phyloP scores from a whole-genome alignment of 441 rosid genomes.

The Flueggea neowawraea region DNA sequence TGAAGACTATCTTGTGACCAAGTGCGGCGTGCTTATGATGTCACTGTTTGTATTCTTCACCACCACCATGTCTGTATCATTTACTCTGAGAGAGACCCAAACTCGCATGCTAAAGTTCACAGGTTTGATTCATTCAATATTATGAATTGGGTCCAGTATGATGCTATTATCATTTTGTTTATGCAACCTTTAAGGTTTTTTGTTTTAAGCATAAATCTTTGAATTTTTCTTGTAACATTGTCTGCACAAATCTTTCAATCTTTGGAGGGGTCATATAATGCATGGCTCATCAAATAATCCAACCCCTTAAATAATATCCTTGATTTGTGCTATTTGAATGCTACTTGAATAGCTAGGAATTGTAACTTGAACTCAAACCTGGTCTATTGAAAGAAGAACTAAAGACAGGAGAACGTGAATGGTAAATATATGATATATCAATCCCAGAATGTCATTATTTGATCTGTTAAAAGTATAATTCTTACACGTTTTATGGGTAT shows the following conservation, averaged over 20 bases:
- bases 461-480: no score
- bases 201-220: background rate
- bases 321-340: no score
- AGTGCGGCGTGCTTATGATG: slow-evolving; percentile 99
- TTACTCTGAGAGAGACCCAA: slow-evolving; percentile 97
- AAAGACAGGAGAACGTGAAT: no score
- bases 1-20: slow-evolving; percentile 97
- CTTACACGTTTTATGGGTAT: no score
- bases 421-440: no score
- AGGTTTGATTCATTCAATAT: slow-evolving; percentile 59
- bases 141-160: background rate
- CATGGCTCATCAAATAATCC: no score
- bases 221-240: background rate
- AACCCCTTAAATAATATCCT: no score
- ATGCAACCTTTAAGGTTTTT: slow-evolving; percentile 2
- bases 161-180: slow-evolving; percentile 4
- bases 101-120: slow-evolving; percentile 97
- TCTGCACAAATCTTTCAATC: background rate
- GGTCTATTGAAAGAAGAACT: no score
- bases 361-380: no score
- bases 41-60: slow-evolving; percentile 96
- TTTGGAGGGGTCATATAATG: background rate
- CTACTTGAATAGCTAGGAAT: no score
- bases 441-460: no score
- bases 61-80: slow-evolving; percentile 98